Evolutionary conservation across 1,139 yeast species (phyloP).

Genomic region (Pichia norvegensis): DNA sequence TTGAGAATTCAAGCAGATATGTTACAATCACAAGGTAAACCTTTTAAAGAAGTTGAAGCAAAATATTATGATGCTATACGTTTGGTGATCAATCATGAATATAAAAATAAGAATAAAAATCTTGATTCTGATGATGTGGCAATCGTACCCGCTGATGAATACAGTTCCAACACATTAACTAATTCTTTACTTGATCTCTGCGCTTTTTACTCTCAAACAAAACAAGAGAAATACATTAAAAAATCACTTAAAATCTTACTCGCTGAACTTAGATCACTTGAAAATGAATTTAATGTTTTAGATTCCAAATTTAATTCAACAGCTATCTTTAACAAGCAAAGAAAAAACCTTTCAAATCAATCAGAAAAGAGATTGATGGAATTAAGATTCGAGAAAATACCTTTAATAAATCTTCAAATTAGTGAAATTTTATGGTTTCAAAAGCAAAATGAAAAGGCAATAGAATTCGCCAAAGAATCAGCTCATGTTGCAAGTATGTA

Average conservation of each 20-base stretch:
- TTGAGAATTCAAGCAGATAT: constrained; percentile 26
- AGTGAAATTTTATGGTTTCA: constrained; percentile 61
- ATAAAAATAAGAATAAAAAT: constrained; percentile 4
- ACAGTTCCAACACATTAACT: constrained; percentile 19
- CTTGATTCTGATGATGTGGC: constrained; percentile 14
- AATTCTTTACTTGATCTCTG: constrained; percentile 26
- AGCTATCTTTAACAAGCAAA: constrained; percentile 13
- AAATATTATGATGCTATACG: constrained; percentile 18
- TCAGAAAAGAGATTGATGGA: constrained; percentile 20
- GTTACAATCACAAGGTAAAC: constrained; percentile 9
- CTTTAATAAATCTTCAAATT: constrained; percentile 47
- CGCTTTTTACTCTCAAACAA: constrained; percentile 23
- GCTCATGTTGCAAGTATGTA: constrained; percentile 29
- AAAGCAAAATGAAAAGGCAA: constrained; percentile 45
- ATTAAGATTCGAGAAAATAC: constrained; percentile 27
- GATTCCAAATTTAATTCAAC: constrained; percentile 16
- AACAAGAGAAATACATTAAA: constrained; percentile 15
- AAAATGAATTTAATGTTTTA: constrained; percentile 18
- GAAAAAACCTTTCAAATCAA: constrained; percentile 10
- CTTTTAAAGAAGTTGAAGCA: constrained; percentile 17
- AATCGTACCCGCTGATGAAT: constrained; percentile 20
- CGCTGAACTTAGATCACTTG: constrained; percentile 25
- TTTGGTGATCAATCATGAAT: constrained; percentile 21
- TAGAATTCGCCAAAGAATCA: constrained; percentile 57
- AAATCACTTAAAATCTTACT: constrained; percentile 22